Conservation (phyloP, 345 rosid species). For the Eucalyptus leucophloia region DNA sequence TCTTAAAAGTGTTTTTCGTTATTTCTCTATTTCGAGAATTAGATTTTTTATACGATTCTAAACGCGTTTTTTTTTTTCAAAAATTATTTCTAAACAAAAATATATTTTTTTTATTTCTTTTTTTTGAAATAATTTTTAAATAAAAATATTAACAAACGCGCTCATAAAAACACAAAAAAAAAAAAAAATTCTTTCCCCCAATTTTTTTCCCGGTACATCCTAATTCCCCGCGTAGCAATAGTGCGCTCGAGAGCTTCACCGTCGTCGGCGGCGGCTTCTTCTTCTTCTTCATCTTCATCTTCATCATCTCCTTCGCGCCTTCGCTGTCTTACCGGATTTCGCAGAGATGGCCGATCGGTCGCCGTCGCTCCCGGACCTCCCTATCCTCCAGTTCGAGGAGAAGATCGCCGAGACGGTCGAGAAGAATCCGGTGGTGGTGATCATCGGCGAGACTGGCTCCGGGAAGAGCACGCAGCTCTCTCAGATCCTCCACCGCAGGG, state of each 20-base stretch:
- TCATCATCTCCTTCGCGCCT: background rate
- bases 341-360: constrained; percentile 20
- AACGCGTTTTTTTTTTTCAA: too few relatives aligned
- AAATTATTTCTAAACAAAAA: too few relatives aligned
- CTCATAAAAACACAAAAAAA: too few relatives aligned
- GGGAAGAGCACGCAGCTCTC: constrained; percentile 99
- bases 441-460: constrained; percentile 91
- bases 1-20: too few relatives aligned
- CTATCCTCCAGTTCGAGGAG: constrained; percentile 67
- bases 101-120: too few relatives aligned
- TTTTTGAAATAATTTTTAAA: too few relatives aligned
- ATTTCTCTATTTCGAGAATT: too few relatives aligned
- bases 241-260: background rate
- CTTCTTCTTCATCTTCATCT: background rate
- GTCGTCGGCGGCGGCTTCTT: background rate
- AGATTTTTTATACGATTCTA: too few relatives aligned
- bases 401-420: constrained; percentile 60
- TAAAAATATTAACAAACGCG: too few relatives aligned
- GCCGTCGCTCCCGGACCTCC: constrained; percentile 29
- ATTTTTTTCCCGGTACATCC: background rate
- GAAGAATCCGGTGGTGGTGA: constrained; percentile 62
- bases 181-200: too few relatives aligned
- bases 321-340: background rate
- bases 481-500: constrained; percentile 76
- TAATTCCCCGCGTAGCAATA: background rate